A percentile compares a stretch with the other conserved stretches of the same genome.
Evolutionary conservation across 2,329 filamentous ascomycete genomes (phyloP).

Genomic region (Onygenales sp.): DNA sequence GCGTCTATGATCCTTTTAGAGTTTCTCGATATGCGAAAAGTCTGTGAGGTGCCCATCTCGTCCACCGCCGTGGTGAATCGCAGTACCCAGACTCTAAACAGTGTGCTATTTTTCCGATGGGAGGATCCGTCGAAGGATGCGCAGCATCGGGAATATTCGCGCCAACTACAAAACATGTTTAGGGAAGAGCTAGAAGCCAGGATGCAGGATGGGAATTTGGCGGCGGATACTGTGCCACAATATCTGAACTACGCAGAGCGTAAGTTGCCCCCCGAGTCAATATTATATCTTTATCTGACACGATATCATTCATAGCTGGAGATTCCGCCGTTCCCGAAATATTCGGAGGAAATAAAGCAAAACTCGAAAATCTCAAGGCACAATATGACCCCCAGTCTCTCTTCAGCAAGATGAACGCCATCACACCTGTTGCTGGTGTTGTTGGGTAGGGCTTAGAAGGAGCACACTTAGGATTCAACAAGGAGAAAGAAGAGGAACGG

Average conservation of each 20-base stretch:
- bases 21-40: conserved; percentile 27
- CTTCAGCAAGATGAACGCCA: conserved; percentile 37
- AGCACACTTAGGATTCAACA: too few species aligned
- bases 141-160: conserved; percentile 25
- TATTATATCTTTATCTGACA: conserved; percentile 13
- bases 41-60: conserved; percentile 18
- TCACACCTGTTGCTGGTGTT: conserved; percentile 12
- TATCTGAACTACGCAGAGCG: conserved; percentile 25
- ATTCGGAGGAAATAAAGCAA: conserved; percentile 36
- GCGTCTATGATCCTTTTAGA: conserved; percentile 27
- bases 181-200: conserved; percentile 18
- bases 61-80: conserved; percentile 36
- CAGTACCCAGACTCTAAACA: conserved; percentile 30
- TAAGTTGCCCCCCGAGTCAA: conserved; percentile 2
- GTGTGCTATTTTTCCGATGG: conserved; percentile 29
- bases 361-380: conserved; percentile 35
- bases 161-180: conserved; percentile 21
- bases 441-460: background rate
- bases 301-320: conserved; percentile 16
- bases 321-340: conserved; percentile 27
- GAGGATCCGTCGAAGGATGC: conserved; percentile 23
- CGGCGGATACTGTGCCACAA: conserved; percentile 18
- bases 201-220: background rate
- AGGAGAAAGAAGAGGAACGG: too few species aligned
- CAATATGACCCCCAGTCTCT: conserved; percentile 39